A percentile compares a stretch with the other conserved stretches of the same genome.
These are phyloP conservation scores for Durusdinium trenchii DNA, from an alignment of 73 alveolate species.

Conservation along the genomic window DNA sequence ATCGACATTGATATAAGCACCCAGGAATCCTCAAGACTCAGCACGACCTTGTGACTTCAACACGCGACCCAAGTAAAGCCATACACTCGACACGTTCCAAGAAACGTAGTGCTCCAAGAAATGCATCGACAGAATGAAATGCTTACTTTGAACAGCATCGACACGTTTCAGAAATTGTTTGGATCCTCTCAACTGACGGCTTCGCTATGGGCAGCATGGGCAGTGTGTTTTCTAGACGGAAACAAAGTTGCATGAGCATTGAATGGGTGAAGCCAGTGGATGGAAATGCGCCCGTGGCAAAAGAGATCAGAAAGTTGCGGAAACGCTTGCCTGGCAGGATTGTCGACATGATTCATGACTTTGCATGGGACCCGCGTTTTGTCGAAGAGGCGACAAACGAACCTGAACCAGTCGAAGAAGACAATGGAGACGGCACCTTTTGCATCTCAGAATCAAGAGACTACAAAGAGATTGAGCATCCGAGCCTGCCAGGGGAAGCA, in stretches of 20 bases:
- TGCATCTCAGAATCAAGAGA: neutral
- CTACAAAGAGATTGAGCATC: constrained; percentile 37
- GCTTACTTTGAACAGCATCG: too few relatives aligned
- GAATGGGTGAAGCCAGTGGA: constrained; percentile 30
- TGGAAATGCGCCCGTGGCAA: neutral
- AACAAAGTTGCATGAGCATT: neutral
- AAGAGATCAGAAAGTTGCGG: neutral
- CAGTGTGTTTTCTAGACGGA: too few relatives aligned
- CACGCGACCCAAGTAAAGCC: too few relatives aligned
- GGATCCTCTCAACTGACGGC: too few relatives aligned
- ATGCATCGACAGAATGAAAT: too few relatives aligned
- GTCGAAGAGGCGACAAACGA: neutral
- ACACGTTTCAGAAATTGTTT: too few relatives aligned
- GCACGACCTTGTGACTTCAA: too few relatives aligned
- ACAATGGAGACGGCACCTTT: constrained; percentile 42
- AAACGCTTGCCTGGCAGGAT: neutral
- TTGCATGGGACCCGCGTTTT: constrained; percentile 33
- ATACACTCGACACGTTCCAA: too few relatives aligned
- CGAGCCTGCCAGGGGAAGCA: constrained; percentile 26
- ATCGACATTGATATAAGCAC: too few relatives aligned
- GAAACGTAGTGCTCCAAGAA: too few relatives aligned
- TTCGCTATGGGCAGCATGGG: too few relatives aligned
- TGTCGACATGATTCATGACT: constrained; percentile 3
- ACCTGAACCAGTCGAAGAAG: neutral
- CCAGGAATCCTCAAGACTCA: too few relatives aligned